Percentiles rank a stretch among this genome's conserved stretches.
Conservation (phyloP, 2,329 filamentous ascomycete genomes). For the Ophiostoma fasciatum region DNA sequence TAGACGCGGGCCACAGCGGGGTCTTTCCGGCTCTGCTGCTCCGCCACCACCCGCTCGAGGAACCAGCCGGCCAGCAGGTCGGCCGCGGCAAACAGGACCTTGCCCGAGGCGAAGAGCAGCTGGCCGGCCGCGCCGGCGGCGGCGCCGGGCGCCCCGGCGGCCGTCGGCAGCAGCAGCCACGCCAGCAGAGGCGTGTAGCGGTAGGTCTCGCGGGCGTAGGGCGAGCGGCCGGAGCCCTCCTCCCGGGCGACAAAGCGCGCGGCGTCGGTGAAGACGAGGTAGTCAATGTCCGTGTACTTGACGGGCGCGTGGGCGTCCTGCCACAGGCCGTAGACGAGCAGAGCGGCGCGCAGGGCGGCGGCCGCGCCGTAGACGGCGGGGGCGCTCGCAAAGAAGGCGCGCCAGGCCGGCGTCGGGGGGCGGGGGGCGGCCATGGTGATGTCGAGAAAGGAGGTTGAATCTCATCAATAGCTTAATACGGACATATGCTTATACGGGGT, state of each 20-base stretch:
- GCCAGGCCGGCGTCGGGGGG: no score
- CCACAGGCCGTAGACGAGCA: slow-evolving; percentile 80
- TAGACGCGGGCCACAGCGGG: slow-evolving; percentile 47
- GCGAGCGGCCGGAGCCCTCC: slow-evolving; percentile 44
- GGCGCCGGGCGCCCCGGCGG: slow-evolving; percentile 30
- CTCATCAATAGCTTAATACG: no score
- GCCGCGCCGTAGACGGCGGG: slow-evolving; percentile 40
- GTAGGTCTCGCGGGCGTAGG: slow-evolving; percentile 86
- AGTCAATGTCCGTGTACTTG: slow-evolving; percentile 99
- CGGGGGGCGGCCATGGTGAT: not conserved
- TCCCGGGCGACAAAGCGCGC: slow-evolving; percentile 57
- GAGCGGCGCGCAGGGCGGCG: slow-evolving; percentile 49
- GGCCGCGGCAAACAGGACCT: slow-evolving; percentile 67
- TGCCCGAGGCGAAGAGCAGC: slow-evolving; percentile 68
- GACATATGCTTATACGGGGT: no score
- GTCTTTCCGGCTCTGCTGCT: slow-evolving; percentile 22
- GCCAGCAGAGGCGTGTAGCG: slow-evolving; percentile 90
- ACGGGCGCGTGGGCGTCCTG: slow-evolving; percentile 85
- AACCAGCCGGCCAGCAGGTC: slow-evolving; percentile 79
- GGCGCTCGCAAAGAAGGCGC: slow-evolving; percentile 24
- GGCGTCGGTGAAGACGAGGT: slow-evolving; percentile 94
- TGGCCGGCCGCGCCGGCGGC: slow-evolving; percentile 11
- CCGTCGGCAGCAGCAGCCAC: slow-evolving; percentile 77
- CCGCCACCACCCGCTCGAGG: slow-evolving; percentile 33
- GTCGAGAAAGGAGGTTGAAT: no score